Conservation (phyloP, 73 alveolate genomes). For the Durusdinium trenchii region DNA sequence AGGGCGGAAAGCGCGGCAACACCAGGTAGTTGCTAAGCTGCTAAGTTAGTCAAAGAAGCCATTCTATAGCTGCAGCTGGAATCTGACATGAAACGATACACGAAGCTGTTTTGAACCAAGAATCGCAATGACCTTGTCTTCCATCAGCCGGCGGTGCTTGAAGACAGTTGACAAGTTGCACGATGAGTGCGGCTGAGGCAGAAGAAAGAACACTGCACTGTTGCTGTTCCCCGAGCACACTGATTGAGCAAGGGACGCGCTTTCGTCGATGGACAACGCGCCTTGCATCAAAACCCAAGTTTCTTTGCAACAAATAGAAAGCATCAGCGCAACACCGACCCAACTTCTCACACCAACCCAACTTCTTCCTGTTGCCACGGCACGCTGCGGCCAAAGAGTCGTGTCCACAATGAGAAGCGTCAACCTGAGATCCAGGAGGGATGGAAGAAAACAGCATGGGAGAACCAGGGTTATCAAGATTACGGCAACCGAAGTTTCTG, state of each 20-base stretch:
- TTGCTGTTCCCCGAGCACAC: not conserved
- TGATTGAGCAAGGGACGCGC: not conserved
- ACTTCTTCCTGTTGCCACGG: not conserved
- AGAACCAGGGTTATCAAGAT: no score
- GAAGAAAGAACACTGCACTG: not conserved
- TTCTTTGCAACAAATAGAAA: no score
- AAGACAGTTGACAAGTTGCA: not conserved
- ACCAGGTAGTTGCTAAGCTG: no score
- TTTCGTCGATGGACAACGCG: not conserved
- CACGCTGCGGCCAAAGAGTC: constrained; percentile 14
- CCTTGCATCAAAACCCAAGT: not conserved
- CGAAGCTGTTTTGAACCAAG: not conserved
- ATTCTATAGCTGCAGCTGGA: no score
- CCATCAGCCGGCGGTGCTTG: not conserved
- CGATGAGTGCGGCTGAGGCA: not conserved
- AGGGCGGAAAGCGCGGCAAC: no score
- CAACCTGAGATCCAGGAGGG: no score
- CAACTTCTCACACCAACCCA: no score
- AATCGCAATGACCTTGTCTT: constrained; percentile 4
- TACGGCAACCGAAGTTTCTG: no score
- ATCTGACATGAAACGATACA: not conserved
- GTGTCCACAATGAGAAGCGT: not conserved
- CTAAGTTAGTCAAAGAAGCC: no score
- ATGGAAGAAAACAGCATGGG: no score
- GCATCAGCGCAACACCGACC: no score